Percentiles rank a stretch among this genome's conserved stretches.
These are phyloP conservation scores for Salvia hispanica DNA, from an alignment of 257 asterid genomes.

Conservation along the genomic window DNA sequence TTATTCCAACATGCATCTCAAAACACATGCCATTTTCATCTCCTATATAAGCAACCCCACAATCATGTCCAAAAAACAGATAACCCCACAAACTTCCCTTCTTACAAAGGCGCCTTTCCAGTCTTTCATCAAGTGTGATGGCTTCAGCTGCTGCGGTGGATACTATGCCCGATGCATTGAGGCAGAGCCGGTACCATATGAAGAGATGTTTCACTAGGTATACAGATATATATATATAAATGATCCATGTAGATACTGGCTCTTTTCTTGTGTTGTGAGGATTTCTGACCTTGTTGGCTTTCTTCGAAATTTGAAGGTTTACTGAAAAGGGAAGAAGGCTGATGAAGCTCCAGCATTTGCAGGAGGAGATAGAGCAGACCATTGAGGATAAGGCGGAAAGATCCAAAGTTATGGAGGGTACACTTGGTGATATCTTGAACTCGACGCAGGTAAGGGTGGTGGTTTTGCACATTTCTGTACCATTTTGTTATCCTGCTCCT, in stretches of 20 bases:
- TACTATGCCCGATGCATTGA: slow-evolving; percentile 62
- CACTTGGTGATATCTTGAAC: slow-evolving; percentile 66
- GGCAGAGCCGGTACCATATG: slow-evolving; percentile 63
- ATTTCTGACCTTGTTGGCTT: neutral
- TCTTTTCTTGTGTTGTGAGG: neutral
- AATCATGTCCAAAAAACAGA: slow-evolving; percentile 31
- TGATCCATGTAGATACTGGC: neutral
- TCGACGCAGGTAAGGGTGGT: slow-evolving; percentile 58
- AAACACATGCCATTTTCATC: slow-evolving; percentile 22
- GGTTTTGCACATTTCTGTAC: neutral
- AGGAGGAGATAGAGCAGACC: slow-evolving; percentile 69
- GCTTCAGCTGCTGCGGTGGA: slow-evolving; percentile 53
- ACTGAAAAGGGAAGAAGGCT: slow-evolving; percentile 60
- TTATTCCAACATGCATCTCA: slow-evolving; percentile 44
- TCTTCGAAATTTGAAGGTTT: slow-evolving; percentile 47
- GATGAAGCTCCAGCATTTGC: slow-evolving; percentile 63
- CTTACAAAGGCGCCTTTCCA: slow-evolving; percentile 19
- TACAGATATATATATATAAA: slow-evolving; percentile 21
- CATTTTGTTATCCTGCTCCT: neutral
- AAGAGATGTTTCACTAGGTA: slow-evolving; percentile 77
- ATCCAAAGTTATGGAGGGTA: slow-evolving; percentile 60
- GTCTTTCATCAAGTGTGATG: slow-evolving; percentile 38
- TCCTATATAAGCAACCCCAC: slow-evolving; percentile 42
- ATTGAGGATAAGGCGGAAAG: slow-evolving; percentile 72
- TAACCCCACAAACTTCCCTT: slow-evolving; percentile 28